These are phyloP conservation scores for Kappamyces sp. DNA, from an alignment of 192 early-diverging fungal species.

Conservation along the genomic window DNA sequence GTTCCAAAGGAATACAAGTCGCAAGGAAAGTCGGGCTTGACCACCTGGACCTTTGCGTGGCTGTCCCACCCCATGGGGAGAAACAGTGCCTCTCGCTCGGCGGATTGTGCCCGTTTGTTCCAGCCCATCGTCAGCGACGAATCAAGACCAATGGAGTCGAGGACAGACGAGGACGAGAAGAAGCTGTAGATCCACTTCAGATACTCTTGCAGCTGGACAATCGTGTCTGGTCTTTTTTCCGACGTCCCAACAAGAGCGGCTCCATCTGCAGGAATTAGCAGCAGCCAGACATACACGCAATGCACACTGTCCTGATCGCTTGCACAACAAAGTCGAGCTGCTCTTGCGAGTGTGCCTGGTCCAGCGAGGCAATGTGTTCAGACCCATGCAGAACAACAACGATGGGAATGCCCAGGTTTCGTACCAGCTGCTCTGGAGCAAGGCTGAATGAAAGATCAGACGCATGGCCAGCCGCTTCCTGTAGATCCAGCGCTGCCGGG, in stretches of 20 bases:
- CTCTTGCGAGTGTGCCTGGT: conserved; percentile 81
- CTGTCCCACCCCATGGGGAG: conserved; percentile 94
- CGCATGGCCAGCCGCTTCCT: too few species aligned
- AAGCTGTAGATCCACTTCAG: conserved; percentile 72
- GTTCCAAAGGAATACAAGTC: too few species aligned
- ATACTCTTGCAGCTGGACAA: conserved; percentile 71
- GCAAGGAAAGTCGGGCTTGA: conserved; percentile 71
- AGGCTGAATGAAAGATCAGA: too few species aligned
- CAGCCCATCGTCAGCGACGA: conserved; percentile 45
- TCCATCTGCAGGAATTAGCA: conserved; percentile 54
- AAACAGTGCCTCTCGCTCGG: conserved; percentile 82
- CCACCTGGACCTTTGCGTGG: conserved; percentile 74
- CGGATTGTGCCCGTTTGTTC: conserved; percentile 65
- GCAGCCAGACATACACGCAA: not conserved
- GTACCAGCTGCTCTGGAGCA: too few species aligned
- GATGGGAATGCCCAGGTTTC: conserved; percentile 83
- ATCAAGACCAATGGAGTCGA: conserved; percentile 5
- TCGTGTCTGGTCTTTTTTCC: conserved; percentile 69
- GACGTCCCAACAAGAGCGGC: conserved; percentile 89
- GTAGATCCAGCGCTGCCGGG: too few species aligned
- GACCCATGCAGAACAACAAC: conserved; percentile 74
- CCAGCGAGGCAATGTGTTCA: conserved; percentile 67
- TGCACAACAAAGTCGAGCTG: conserved; percentile 96
- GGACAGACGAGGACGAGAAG: conserved; percentile 4
- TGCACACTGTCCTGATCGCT: conserved; percentile 65